These are phyloP conservation scores for Puccinia hordei DNA, from an alignment of 1,284 basidiomycete genomes.

Conservation along the genomic window DNA sequence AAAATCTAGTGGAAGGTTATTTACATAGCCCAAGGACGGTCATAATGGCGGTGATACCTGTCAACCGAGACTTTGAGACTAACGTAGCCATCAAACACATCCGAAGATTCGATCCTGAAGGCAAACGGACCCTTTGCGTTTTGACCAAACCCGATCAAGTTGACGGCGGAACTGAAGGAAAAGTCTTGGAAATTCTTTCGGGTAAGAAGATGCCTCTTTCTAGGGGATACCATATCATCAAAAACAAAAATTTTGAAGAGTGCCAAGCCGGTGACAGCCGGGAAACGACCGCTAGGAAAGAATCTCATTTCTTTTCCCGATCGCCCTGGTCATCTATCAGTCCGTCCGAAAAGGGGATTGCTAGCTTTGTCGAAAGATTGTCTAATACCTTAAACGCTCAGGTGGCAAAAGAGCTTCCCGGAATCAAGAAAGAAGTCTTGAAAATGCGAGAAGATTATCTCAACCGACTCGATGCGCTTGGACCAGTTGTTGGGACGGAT, in stretches of 20 bases:
- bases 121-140: slow-evolving; percentile 91
- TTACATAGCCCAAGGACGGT: slow-evolving; percentile 91
- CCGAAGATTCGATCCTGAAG: slow-evolving; percentile 88
- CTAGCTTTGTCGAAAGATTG: not conserved
- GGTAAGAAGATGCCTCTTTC: slow-evolving; percentile 16
- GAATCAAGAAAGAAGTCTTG: slow-evolving; percentile 8
- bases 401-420: not conserved
- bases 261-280: not conserved
- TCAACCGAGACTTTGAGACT: slow-evolving; percentile 97
- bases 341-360: slow-evolving; percentile 14
- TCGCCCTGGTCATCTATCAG: slow-evolving; percentile 15
- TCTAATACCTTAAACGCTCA: not conserved
- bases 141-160: slow-evolving; percentile 99
- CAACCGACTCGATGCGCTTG: not conserved
- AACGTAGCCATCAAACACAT: slow-evolving; percentile 90
- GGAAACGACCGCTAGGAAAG: not conserved
- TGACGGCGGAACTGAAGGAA: slow-evolving; percentile 75
- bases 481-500: not conserved
- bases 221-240: slow-evolving; percentile 24
- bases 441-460: not conserved
- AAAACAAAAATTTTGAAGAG: slow-evolving; percentile 29
- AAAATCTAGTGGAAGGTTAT: slow-evolving; percentile 85
- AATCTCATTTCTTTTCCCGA: not conserved
- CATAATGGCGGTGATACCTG: slow-evolving; percentile 93
- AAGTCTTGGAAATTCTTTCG: slow-evolving; percentile 66